phyloP scores from a whole-genome alignment of 768 basidiomycete species.

The Phylloporus arenicola region DNA sequence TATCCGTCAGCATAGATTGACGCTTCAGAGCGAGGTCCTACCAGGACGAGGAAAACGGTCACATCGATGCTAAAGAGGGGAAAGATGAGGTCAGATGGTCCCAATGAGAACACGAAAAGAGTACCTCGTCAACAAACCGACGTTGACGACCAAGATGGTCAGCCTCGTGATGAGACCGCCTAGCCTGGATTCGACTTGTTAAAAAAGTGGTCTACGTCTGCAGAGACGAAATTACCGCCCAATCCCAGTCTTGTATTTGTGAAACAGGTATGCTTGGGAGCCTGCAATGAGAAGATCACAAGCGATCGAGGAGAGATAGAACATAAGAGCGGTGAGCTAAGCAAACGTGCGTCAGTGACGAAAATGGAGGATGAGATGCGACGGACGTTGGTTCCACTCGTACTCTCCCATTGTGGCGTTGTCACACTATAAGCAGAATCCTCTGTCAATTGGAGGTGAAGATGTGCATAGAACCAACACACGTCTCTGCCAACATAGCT shows the following conservation, averaged over 20 bases:
- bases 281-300: conserved; percentile 33
- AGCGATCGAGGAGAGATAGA: conserved; percentile 30
- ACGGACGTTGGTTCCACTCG: conserved; percentile 30
- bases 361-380: neutral
- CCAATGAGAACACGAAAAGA: neutral
- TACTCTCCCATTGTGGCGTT: conserved; percentile 31
- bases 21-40: neutral
- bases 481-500: conserved; percentile 34
- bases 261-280: conserved; percentile 31
- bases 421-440: conserved; percentile 12
- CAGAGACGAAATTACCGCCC: conserved; percentile 18
- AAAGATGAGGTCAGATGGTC: neutral
- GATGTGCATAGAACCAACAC: neutral
- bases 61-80: conserved; percentile 27
- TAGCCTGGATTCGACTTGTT: conserved; percentile 15
- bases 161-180: conserved; percentile 31
- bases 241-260: conserved; percentile 26
- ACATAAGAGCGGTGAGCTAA: conserved; percentile 29
- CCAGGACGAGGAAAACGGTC: conserved; percentile 23
- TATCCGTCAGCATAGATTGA: conserved; percentile 1
- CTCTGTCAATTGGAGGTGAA: neutral
- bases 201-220: neutral
- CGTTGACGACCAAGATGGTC: conserved; percentile 32
- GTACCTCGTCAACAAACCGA: conserved; percentile 34
- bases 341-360: neutral